phyloP scores from a whole-genome alignment of 1,284 basidiomycete genomes.

The Sphaerobolus stellatus region DNA sequence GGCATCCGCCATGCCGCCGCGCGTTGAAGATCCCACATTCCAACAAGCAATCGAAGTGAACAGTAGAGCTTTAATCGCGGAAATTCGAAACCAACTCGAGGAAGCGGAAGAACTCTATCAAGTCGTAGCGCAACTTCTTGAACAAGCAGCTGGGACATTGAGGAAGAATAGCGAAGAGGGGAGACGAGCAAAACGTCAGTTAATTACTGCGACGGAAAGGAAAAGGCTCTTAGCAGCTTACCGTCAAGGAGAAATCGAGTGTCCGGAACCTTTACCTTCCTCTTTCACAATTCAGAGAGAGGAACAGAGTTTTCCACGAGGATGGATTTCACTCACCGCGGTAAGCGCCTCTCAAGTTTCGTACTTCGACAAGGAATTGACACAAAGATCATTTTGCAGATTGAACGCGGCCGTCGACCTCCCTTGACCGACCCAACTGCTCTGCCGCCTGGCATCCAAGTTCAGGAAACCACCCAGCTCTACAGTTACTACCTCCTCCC shows the following conservation, averaged over 20 bases:
- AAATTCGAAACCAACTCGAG: too few species aligned
- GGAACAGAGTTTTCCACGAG: not conserved
- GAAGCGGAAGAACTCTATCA: not conserved
- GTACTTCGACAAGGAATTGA: not conserved
- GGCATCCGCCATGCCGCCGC: too few species aligned
- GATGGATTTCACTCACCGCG: not conserved
- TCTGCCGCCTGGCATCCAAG: not conserved
- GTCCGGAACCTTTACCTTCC: not conserved
- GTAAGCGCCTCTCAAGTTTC: not conserved
- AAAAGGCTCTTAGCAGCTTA: not conserved
- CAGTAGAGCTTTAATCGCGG: too few species aligned
- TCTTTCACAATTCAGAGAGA: not conserved
- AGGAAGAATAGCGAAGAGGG: not conserved
- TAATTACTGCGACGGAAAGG: not conserved
- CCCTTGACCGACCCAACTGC: not conserved
- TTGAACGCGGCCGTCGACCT: not conserved
- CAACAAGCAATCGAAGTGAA: too few species aligned
- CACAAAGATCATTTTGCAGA: not conserved
- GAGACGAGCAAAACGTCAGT: not conserved
- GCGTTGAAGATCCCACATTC: too few species aligned
- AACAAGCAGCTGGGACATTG: not conserved
- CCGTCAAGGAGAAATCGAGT: not conserved
- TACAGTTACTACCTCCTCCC: not conserved
- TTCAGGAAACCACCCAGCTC: not conserved
- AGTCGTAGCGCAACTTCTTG: not conserved